These are phyloP conservation scores for Oxyria digyna DNA, from an alignment of 148 eudicot genomes.

Conservation along the genomic window DNA sequence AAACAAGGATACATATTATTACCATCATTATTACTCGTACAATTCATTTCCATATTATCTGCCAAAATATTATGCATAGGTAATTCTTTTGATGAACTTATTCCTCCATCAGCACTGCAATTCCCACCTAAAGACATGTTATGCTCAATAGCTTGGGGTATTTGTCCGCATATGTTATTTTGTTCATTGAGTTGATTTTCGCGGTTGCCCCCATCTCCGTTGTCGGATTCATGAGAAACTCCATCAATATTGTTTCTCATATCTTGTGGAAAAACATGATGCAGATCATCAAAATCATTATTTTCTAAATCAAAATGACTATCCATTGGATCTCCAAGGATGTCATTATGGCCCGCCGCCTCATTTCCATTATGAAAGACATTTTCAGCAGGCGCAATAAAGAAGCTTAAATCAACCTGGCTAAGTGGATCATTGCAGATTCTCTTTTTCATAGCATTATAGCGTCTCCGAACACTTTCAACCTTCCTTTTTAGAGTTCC, in stretches of 20 bases:
- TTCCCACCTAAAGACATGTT: constrained; percentile 11
- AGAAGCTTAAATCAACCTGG: constrained; percentile 40
- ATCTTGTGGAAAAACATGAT: constrained; percentile 23
- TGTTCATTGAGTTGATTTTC: constrained; percentile 21
- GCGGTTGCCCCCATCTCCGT: constrained; percentile 20
- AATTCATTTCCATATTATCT: constrained; percentile 18
- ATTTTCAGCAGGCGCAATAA: constrained; percentile 32
- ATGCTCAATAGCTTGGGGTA: constrained; percentile 14
- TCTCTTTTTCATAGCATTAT: constrained; percentile 71
- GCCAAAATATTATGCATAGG: constrained; percentile 21
- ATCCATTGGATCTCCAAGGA: constrained; percentile 35
- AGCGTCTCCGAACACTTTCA: constrained; percentile 48
- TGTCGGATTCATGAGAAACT: constrained; percentile 19
- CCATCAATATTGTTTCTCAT: constrained; percentile 10
- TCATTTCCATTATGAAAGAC: constrained; percentile 27
- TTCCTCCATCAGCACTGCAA: constrained; percentile 16
- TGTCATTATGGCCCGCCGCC: constrained; percentile 11
- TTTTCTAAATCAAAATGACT: constrained; percentile 29
- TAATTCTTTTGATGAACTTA: constrained; percentile 14
- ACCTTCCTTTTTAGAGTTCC: constrained; percentile 41
- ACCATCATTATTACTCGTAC: constrained; percentile 12
- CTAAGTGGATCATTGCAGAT: constrained; percentile 45
- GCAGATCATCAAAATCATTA: constrained; percentile 17
- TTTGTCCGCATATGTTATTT: constrained; percentile 4
- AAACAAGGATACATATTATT: constrained; percentile 20